Evolutionary conservation across 2,329 filamentous ascomycete species (phyloP), one percentile per base, ranked within the genome.

Genomic region (Ascochyta viciae-villosae): DNA sequence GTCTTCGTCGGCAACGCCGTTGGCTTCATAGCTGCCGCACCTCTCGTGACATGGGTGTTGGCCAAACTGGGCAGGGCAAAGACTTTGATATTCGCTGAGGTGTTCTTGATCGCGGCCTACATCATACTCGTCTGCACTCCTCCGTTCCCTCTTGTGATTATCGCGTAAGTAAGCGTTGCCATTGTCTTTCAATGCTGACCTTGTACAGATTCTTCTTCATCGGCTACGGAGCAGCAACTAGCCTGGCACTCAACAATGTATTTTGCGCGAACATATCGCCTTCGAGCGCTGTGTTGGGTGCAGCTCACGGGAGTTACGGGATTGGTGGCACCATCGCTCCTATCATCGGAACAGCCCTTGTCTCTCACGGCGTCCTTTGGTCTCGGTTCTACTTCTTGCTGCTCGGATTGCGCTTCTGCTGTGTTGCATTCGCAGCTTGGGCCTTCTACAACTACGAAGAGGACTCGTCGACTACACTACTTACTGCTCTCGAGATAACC

Each of bases 1-100:
- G 90, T 96, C 67, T 96, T 95, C 78, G 84, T 95, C 27, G 85
- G 88, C 40, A 90, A 90, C 64, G 90, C 91, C 0, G 62, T 88
- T 4, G 91, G 91, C 15, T 96, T 92, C 77, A 87, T 96, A 67
- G 74, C 83, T 12, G 88, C 89, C 1, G 91, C 91, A 1, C 84
- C 88, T 34, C 81, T 89, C 58, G 83, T 89, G n/a, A 88, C 92
- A 66, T 74, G 77, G 1, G 77, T 92, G 4, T 82, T 87, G 50
- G 76, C 78, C 6, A 83, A 82, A 19, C 75, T 92, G 2, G 90
- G 91, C 7, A 83, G 89, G 43, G 86, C 86, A 4, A 86, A 82
- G 63, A 82, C 86, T 0, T 79, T 92, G 24, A 84, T 87, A 33
- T 54, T 89, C 12, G 79, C 85, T 24, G 83, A 88, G 67, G 26